Evolutionary conservation across 75 land plant species (phyloP).

Genomic region (Azolla pinnata): DNA sequence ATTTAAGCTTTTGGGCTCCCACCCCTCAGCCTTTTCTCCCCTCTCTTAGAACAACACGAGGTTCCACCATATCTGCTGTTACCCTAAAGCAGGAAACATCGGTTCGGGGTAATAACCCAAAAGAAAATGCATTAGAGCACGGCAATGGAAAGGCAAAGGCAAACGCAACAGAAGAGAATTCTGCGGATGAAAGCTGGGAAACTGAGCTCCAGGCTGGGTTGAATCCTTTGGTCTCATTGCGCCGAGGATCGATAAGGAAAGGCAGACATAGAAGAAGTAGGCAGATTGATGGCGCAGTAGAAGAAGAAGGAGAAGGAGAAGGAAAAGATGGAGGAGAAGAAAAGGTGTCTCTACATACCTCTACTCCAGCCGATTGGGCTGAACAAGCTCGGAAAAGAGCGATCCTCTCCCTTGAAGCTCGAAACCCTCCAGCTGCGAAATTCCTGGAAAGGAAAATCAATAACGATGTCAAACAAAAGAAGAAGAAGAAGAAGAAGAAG

Average conservation of each 20-base stretch:
- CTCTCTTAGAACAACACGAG: too few species aligned
- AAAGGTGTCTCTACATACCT: not conserved
- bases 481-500: constrained; percentile 10
- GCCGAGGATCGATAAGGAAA: constrained; percentile 17
- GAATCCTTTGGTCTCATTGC: constrained; percentile 11
- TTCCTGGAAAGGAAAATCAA: constrained; percentile 2
- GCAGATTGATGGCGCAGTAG: constrained; percentile 21
- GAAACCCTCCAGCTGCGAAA: not conserved
- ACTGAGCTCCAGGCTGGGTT: constrained; percentile 43
- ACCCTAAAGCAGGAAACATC: too few species aligned
- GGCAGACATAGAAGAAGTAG: constrained; percentile 17
- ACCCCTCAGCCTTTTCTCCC: too few species aligned
- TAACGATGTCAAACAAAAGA: not conserved
- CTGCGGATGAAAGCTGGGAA: constrained; percentile 33
- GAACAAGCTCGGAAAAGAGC: constrained; percentile 1
- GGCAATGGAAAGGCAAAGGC: too few species aligned
- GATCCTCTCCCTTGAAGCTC: not conserved
- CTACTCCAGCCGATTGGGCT: not conserved
- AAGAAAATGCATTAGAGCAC: too few species aligned
- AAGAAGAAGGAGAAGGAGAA: constrained; percentile 36
- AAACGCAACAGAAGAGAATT: constrained; percentile 4
- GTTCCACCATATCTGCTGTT: too few species aligned
- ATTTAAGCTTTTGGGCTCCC: too few species aligned
- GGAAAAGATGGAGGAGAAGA: constrained; percentile 6
- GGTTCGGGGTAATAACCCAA: too few species aligned